Base-by-base conservation (phyloP, 805 yeast species). In the Teunomyces barrocoloradensis region DNA sequence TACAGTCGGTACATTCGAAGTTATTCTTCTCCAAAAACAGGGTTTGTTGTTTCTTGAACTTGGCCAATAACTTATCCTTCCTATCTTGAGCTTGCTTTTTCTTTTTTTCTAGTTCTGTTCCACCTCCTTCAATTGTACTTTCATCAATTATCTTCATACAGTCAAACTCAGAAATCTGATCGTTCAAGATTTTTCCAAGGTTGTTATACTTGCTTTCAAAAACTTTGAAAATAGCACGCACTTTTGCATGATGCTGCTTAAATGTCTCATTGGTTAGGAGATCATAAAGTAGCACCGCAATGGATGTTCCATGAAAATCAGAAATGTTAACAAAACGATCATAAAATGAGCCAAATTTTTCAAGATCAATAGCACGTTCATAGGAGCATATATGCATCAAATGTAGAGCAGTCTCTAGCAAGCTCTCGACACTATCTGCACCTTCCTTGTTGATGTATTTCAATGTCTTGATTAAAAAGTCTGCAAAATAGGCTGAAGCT, bases 11-110 rank as follows among this genome's bases (percentile, higher is more conserved):
- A 13, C 47, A 34, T 2, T 68, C 66, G 27, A 62, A 58, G 18
- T 65, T 53, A 53, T 81, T 76, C 25, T 78, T 76, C 47, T 80
- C 80, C 25, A 86, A 79, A 66, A 92, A 94, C 68, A 75, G 78
- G 33, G 79, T 74, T 60, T 92, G 98, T 56, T 89, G 95, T 53
- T 79, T 80, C 53, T 85, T 87, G 60, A 92, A 79, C 49, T 85
- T 88, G 1, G 86, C 92, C 77, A 92, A 64, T 28, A 91, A 74
- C 55, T 82, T 85, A 1, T 77, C 79, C 55, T 82, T 85, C 53
- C 91, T 80, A 49, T 78, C 83, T 54, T 80, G 80, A 0, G 96
- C 97, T 6, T 79, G 54, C 35, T 78, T 71, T 63, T 85, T 87
- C 69, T 85, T 89, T 48, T 73, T 74, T 32, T 80, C 85, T 25